phyloP scores from a whole-genome alignment of 345 rosid genomes.

The Microcos paniculata region DNA sequence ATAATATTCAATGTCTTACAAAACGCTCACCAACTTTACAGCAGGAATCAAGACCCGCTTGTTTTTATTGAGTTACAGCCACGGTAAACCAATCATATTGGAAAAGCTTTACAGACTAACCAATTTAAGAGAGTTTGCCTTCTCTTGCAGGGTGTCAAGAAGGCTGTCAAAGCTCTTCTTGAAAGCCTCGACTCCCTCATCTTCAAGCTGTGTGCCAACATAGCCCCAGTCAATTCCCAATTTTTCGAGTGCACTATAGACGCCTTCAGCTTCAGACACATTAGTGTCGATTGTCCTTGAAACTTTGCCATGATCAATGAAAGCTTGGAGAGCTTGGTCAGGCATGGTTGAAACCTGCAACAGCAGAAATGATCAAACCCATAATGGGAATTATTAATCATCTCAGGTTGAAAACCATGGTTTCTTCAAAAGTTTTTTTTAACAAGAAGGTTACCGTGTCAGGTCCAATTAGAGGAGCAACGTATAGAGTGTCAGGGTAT shows the following conservation, averaged over 20 bases:
- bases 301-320: slow-evolving; percentile 75
- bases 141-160: slow-evolving; percentile 88
- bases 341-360: slow-evolving; percentile 97
- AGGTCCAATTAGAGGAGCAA: slow-evolving; percentile 92
- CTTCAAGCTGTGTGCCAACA: slow-evolving; percentile 81
- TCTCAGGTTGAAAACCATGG: not conserved
- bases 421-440: not conserved
- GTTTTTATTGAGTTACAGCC: slow-evolving; percentile 28
- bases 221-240: slow-evolving; percentile 84
- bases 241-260: slow-evolving; percentile 94
- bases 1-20: slow-evolving; percentile 12
- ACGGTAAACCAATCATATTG: slow-evolving; percentile 5
- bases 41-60: slow-evolving; percentile 29
- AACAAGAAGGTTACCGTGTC: slow-evolving; percentile 63
- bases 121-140: slow-evolving; percentile 85
- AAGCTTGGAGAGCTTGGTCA: slow-evolving; percentile 95
- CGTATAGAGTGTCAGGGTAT: slow-evolving; percentile 85
- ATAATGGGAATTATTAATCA: not conserved
- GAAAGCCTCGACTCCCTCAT: slow-evolving; percentile 91
- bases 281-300: slow-evolving; percentile 89
- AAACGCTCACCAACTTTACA: slow-evolving; percentile 14
- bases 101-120: slow-evolving; percentile 50
- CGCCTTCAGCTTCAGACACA: slow-evolving; percentile 90
- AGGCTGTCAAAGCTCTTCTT: slow-evolving; percentile 94
- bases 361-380: not conserved